A percentile compares a stretch with the other conserved stretches of the same genome.
Conservation (phyloP, 768 basidiomycete genomes). For the Boletus coccyginus region DNA sequence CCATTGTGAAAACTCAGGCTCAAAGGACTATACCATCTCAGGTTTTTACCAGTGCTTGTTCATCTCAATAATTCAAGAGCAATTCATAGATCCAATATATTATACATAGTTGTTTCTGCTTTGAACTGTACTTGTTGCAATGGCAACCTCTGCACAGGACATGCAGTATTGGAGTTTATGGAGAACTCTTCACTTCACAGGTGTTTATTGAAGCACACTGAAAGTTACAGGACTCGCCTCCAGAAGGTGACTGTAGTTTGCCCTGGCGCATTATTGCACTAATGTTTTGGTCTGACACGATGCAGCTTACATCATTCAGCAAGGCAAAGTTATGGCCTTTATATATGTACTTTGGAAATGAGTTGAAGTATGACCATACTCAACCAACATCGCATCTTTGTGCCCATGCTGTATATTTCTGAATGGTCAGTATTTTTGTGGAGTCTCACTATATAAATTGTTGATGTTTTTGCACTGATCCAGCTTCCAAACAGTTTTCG, state of each 20-base stretch:
- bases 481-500: background rate
- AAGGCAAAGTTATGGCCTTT: background rate
- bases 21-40: background rate
- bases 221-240: too few species aligned
- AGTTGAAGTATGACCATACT: background rate
- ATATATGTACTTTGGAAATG: background rate
- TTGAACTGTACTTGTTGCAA: background rate
- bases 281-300: conserved; percentile 3
- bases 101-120: background rate
- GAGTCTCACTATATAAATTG: too few species aligned
- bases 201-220: too few species aligned
- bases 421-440: background rate
- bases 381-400: background rate
- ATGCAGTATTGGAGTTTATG: too few species aligned
- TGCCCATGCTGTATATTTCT: background rate
- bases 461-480: too few species aligned
- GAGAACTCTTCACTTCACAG: too few species aligned
- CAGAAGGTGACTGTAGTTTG: background rate
- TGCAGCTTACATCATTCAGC: background rate
- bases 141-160: too few species aligned
- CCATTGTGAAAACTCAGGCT: background rate
- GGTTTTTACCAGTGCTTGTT: background rate
- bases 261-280: background rate
- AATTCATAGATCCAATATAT: background rate
- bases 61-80: background rate